Evolutionary conservation across 495 filamentous ascomycete genomes (phyloP).

Genomic region (Neurospora pannonica): DNA sequence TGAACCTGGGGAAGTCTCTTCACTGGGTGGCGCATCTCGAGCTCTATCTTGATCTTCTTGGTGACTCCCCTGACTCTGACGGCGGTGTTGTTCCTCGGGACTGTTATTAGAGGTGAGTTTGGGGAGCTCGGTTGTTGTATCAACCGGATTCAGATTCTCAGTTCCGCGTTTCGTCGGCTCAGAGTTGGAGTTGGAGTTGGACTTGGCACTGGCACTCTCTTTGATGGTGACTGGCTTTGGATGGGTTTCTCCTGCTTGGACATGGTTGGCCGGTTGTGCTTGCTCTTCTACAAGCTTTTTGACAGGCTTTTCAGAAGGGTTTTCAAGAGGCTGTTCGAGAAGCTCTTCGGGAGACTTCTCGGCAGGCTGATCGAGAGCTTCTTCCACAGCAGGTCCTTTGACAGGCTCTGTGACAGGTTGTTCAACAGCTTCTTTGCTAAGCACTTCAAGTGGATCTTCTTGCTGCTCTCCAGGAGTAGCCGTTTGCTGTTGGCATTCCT

Average conservation of each 20-base stretch:
- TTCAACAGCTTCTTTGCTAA: background rate
- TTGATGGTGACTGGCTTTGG: background rate
- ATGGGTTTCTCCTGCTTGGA: background rate
- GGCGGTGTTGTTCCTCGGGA: background rate
- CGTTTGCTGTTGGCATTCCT: background rate
- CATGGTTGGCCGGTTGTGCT: background rate
- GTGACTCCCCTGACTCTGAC: background rate
- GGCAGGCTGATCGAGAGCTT: no score
- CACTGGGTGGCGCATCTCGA: background rate
- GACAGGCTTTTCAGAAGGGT: background rate
- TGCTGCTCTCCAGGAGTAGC: background rate
- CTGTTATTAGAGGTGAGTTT: background rate
- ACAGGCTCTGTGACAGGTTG: no score
- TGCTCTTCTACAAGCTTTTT: background rate
- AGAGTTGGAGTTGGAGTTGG: background rate
- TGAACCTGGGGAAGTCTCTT: background rate
- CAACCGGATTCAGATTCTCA: background rate
- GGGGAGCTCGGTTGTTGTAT: background rate
- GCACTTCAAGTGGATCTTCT: background rate
- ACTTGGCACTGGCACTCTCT: background rate
- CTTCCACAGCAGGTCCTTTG: no score
- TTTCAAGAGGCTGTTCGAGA: background rate
- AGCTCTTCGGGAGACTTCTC: no score
- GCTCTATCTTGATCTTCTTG: background rate
- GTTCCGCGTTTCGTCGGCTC: background rate